These are phyloP conservation scores for Daedaleopsis nitida DNA, from an alignment of 768 basidiomycete species.

Conservation along the genomic window DNA sequence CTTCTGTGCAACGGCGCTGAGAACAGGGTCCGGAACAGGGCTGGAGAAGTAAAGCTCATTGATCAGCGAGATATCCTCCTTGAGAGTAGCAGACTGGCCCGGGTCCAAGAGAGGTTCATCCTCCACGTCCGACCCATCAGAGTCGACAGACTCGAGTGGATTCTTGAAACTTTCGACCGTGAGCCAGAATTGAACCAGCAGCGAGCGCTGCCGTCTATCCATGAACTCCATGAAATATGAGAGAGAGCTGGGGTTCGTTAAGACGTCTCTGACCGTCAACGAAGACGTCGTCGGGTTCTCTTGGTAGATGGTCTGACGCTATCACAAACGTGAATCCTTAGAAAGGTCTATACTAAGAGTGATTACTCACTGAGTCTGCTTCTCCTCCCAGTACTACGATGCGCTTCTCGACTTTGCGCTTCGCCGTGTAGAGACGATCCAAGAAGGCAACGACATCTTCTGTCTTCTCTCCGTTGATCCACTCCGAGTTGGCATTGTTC, in stretches of 20 bases:
- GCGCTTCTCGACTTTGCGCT: slow-evolving; percentile 82
- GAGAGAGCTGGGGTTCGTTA: slow-evolving; percentile 86
- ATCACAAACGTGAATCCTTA: slow-evolving; percentile 1
- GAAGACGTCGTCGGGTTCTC: slow-evolving; percentile 45
- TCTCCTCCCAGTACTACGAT: slow-evolving; percentile 79
- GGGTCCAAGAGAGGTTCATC: slow-evolving; percentile 62
- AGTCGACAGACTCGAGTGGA: slow-evolving; percentile 82
- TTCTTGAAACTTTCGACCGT: slow-evolving; percentile 98
- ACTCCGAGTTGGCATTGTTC: slow-evolving; percentile 84
- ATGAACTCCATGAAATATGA: slow-evolving; percentile 99
- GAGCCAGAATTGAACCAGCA: slow-evolving; percentile 96
- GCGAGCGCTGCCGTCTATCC: slow-evolving; percentile 83
- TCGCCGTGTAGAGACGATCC: slow-evolving; percentile 87
- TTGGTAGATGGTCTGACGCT: slow-evolving; percentile 38
- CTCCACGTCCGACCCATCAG: slow-evolving; percentile 54
- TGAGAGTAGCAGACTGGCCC: slow-evolving; percentile 60
- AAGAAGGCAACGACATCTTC: slow-evolving; percentile 87
- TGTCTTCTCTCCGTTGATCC: slow-evolving; percentile 84
- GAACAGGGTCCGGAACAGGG: slow-evolving; percentile 55
- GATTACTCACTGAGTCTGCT: slow-evolving; percentile 55
- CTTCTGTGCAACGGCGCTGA: slow-evolving; percentile 67
- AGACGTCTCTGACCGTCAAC: slow-evolving; percentile 72
- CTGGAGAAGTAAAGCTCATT: slow-evolving; percentile 84
- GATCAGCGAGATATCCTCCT: slow-evolving; percentile 89
- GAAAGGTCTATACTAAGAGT: not conserved